phyloP scores from a whole-genome alignment of 768 basidiomycete species.

The Kwoniella europaea region DNA sequence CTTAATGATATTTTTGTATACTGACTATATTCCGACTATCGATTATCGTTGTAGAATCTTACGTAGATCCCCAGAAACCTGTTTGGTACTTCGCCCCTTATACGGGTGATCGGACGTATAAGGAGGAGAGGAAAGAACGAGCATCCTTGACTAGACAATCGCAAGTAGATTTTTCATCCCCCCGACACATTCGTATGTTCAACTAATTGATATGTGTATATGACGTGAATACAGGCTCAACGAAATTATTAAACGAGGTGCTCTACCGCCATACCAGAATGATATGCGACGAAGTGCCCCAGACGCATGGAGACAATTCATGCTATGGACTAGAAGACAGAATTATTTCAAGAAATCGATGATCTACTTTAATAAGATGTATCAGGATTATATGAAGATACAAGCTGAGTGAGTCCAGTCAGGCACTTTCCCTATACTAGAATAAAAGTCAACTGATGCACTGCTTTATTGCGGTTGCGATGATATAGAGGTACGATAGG shows the following conservation, averaged over 20 bases:
- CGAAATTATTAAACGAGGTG: constrained; percentile 22
- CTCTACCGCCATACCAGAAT: constrained; percentile 11
- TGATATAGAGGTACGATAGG: constrained; percentile 20
- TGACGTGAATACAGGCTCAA: background rate
- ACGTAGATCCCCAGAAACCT: constrained; percentile 22
- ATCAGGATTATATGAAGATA: constrained; percentile 21
- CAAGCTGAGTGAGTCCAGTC: constrained; percentile 22
- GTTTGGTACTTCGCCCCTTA: constrained; percentile 3
- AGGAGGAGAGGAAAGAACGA: constrained; percentile 15
- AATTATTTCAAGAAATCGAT: constrained; percentile 9
- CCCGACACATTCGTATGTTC: background rate
- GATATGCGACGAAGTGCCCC: background rate
- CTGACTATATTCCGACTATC: background rate
- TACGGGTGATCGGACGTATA: constrained; percentile 12
- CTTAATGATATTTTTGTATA: background rate
- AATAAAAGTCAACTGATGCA: too few species aligned
- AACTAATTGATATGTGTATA: too few species aligned
- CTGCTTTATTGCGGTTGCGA: too few species aligned
- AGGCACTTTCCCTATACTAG: background rate
- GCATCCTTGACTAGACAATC: constrained; percentile 21
- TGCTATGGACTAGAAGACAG: constrained; percentile 8
- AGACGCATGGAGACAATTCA: constrained; percentile 15
- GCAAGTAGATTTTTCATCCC: constrained; percentile 3
- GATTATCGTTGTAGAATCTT: constrained; percentile 8
- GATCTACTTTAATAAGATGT: constrained; percentile 4